phyloP scores from a whole-genome alignment of 441 rosid genomes.

The Dalechampia spathulata region DNA sequence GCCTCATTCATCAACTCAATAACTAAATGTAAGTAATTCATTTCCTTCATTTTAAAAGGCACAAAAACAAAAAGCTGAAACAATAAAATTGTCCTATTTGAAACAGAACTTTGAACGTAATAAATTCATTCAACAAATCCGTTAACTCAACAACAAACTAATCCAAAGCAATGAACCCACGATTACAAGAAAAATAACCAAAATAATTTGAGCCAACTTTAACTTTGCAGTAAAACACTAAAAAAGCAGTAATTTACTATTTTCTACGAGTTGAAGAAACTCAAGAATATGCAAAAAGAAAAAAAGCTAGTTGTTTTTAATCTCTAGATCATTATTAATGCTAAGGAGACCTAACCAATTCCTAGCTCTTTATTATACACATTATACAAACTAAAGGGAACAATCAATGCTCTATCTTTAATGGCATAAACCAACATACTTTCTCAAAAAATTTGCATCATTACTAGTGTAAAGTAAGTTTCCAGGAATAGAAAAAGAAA shows the following conservation, averaged over 20 bases:
- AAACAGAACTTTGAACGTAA: background rate
- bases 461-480: slow-evolving; percentile 24
- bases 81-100: background rate
- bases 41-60: too few relatives aligned
- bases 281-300: too few relatives aligned
- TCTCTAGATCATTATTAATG: too few relatives aligned
- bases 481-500: slow-evolving; percentile 14
- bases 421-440: slow-evolving; percentile 17
- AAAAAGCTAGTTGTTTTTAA: too few relatives aligned
- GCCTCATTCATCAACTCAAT: too few relatives aligned
- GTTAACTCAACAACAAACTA: background rate
- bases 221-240: background rate
- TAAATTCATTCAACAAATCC: background rate
- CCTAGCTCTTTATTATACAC: slow-evolving; percentile 30
- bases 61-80: too few relatives aligned
- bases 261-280: too few relatives aligned
- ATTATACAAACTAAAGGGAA: slow-evolving; percentile 29
- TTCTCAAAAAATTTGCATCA: slow-evolving; percentile 35
- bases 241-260: too few relatives aligned
- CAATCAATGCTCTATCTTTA: slow-evolving; percentile 31
- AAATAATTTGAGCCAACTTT: too few relatives aligned
- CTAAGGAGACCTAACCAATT: too few relatives aligned
- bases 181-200: too few relatives aligned
- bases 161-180: slow-evolving; percentile 3
- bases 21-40: too few relatives aligned